phyloP scores from a whole-genome alignment of 805 yeast species.

The Yarrowia sp. region DNA sequence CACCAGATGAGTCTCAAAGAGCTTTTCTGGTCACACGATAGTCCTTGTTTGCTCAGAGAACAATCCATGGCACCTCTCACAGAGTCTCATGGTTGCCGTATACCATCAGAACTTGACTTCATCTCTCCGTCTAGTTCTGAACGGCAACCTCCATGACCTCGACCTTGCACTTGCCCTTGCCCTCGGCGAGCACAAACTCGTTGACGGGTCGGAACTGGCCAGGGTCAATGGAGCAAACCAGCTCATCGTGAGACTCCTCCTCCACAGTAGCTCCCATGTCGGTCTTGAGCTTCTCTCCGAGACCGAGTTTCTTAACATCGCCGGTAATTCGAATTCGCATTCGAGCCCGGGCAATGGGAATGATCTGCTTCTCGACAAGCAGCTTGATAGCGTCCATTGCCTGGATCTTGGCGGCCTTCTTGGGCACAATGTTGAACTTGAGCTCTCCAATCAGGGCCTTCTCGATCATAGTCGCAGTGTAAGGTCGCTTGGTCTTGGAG shows the following conservation, averaged over 20 bases:
- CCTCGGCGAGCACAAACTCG: slow-evolving; percentile 61
- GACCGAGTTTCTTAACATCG: slow-evolving; percentile 54
- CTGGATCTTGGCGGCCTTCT: slow-evolving; percentile 80
- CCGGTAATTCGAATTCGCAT: slow-evolving; percentile 82
- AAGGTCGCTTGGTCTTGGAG: slow-evolving; percentile 86
- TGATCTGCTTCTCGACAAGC: slow-evolving; percentile 76
- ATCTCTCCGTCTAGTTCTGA: slow-evolving; percentile 6
- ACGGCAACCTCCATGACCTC: slow-evolving; percentile 93
- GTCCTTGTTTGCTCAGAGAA: too few species aligned
- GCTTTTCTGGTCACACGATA: too few species aligned
- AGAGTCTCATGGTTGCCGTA: too few species aligned
- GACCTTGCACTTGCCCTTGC: slow-evolving; percentile 66
- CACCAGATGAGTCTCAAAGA: too few species aligned
- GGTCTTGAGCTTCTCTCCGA: slow-evolving; percentile 54
- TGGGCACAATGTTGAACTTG: slow-evolving; percentile 77
- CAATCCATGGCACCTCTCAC: too few species aligned
- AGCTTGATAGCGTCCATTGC: slow-evolving; percentile 90
- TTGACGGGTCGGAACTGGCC: slow-evolving; percentile 76
- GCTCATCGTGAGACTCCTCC: slow-evolving; percentile 53
- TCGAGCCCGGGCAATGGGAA: slow-evolving; percentile 92
- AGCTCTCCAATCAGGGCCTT: slow-evolving; percentile 75
- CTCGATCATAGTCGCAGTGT: slow-evolving; percentile 93
- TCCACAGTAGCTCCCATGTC: slow-evolving; percentile 55
- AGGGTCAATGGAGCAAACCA: slow-evolving; percentile 81
- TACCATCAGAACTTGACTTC: too few species aligned